Conservation (phyloP, 768 basidiomycete species). For the Mycena capillaripes region DNA sequence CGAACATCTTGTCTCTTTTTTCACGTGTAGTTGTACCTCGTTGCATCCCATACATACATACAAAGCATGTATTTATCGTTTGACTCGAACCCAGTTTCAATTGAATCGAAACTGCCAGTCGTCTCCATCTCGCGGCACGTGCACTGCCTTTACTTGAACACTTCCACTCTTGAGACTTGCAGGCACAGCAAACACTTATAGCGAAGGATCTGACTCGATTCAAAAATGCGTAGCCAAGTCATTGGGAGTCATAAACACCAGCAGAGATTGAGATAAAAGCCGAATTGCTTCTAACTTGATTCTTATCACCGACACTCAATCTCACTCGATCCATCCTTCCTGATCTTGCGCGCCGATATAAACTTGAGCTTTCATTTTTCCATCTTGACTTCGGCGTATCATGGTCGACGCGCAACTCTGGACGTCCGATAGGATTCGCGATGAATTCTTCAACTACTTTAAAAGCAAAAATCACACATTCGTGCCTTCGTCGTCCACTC, state of each 20-base stretch:
- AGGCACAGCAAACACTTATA: too few species aligned
- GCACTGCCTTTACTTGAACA: too few species aligned
- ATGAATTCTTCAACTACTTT: neutral
- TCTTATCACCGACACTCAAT: neutral
- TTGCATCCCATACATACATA: neutral
- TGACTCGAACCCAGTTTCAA: neutral
- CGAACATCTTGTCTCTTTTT: constrained; percentile 10
- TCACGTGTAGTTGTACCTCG: constrained; percentile 30
- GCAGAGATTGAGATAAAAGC: neutral
- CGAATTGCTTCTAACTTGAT: neutral
- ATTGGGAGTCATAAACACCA: neutral
- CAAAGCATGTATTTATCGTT: neutral
- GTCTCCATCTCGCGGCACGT: too few species aligned
- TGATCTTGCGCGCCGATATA: too few species aligned
- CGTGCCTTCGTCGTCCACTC: neutral
- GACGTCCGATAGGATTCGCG: neutral
- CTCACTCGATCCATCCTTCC: too few species aligned
- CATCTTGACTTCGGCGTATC: neutral
- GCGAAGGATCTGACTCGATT: neutral
- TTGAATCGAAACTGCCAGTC: neutral
- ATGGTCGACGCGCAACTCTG: neutral
- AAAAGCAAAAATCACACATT: neutral
- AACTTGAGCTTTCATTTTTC: neutral
- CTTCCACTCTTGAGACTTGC: too few species aligned
- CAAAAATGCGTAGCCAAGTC: neutral